These are phyloP conservation scores for Pseudogymnoascus sp. DNA, from an alignment of 2,329 filamentous ascomycete genomes.

Conservation along the genomic window DNA sequence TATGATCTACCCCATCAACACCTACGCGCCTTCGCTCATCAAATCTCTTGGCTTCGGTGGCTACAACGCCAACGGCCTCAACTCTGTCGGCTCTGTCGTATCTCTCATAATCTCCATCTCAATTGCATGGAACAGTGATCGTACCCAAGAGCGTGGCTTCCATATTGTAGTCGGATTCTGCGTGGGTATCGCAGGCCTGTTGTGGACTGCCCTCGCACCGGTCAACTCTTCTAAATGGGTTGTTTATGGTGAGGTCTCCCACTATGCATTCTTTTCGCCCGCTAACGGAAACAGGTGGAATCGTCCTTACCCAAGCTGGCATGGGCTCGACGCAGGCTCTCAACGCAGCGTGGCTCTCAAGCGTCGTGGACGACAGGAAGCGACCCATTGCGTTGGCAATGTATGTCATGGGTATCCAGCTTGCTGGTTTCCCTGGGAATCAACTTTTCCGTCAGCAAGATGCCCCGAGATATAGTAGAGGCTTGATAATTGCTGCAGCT, in stretches of 20 bases:
- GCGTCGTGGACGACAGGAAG: constrained; percentile 8
- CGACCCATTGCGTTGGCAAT: constrained; percentile 9
- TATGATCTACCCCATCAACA: constrained; percentile 13
- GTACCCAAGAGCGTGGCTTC: constrained; percentile 9
- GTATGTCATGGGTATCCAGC: constrained; percentile 10
- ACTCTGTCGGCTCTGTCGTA: background rate
- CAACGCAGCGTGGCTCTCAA: constrained; percentile 10
- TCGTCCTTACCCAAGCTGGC: constrained; percentile 9
- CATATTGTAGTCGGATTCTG: constrained; percentile 2
- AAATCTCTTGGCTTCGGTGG: background rate
- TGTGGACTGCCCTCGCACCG: constrained; percentile 7
- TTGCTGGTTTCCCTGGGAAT: constrained; percentile 10
- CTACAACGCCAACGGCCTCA: constrained; percentile 1
- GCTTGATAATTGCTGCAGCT: constrained; percentile 2
- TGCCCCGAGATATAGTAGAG: constrained; percentile 9
- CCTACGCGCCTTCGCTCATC: constrained; percentile 1
- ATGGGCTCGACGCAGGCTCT: constrained; percentile 10
- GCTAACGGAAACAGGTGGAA: background rate
- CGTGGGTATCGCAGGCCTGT: constrained; percentile 6
- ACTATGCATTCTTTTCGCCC: no score
- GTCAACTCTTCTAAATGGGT: constrained; percentile 6
- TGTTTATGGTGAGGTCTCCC: background rate
- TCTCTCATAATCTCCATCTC: constrained; percentile 11
- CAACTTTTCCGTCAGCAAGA: constrained; percentile 10
- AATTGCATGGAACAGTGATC: constrained; percentile 10